Evolutionary conservation across 1,139 yeast genomes (phyloP), one percentile per base, ranked within the genome.

Genomic region (Geotrichum histeridarum): DNA sequence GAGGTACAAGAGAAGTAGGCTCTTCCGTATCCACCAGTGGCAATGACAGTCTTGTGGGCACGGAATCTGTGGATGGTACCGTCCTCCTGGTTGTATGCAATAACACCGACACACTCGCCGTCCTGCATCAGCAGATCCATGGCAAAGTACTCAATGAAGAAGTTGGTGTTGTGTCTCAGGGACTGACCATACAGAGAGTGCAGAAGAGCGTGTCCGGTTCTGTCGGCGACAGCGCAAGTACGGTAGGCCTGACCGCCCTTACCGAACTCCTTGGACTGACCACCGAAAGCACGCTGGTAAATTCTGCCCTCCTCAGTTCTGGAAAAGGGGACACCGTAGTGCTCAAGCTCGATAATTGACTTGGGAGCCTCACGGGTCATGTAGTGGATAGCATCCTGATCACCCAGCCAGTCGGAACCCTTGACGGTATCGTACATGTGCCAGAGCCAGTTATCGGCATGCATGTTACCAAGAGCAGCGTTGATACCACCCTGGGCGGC

Each of bases 401-500:
- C 99, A 67, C 99, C 99, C 61, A 93, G 82, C 99, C 99, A 93
- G 77, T 93, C 99, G n/a, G 97, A 90, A 61, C 99, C 99, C 77
- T 93, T 93, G 67, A 93, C 99, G 68, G 99, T 93, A 70, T 93
- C 99, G 75, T 91, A 91, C 96, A 93, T 91, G 75, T 93, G 99
- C 98, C 99, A 93, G 73, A 88, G 94, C 99, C 99, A 93, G 77
- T 91, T 93, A 73, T 93, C 99, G 64, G 81, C 79, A 77, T 94
- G 98, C 96, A 93, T 91, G 79, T 93, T 93, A 63, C 95, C 79
- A 48, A 93, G 79, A 44, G 99, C 99, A 65, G 99, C 99, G 69
- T 93, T 93, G 75, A 93, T 93, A 77, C 99, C 99, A 75, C 99
- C 99, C 76, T 93, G 99, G 55, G 99, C 99, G 56, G 99, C 99